Evolutionary conservation across 768 basidiomycete genomes (phyloP).

Genomic region (Fomitopsis pulvina): DNA sequence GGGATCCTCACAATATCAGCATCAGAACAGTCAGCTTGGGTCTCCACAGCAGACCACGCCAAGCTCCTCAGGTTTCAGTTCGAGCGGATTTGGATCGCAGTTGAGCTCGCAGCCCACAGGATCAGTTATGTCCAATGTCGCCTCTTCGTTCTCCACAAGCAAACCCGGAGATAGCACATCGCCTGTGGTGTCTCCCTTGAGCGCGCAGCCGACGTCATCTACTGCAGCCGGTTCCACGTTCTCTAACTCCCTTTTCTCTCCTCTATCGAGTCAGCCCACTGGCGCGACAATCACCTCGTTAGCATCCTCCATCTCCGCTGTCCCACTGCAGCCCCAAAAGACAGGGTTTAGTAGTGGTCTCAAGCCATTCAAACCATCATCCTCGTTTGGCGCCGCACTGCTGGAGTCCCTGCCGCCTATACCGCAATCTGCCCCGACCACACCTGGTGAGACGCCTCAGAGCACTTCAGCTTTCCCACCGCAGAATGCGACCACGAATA

Average conservation of each 20-base stretch:
- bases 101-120: conserved; percentile 10
- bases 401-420: conserved; percentile 58
- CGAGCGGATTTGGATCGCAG: conserved; percentile 3
- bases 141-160: conserved; percentile 62
- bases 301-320: conserved; percentile 27
- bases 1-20: conserved; percentile 29
- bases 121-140: conserved; percentile 58
- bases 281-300: conserved; percentile 30
- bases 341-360: conserved; percentile 46
- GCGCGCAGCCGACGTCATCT: conserved; percentile 20
- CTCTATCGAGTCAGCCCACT: conserved; percentile 47
- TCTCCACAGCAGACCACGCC: conserved; percentile 16
- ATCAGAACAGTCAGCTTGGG: conserved; percentile 18
- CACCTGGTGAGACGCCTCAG: conserved; percentile 29
- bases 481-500: neutral
- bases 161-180: conserved; percentile 22
- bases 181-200: conserved; percentile 10
- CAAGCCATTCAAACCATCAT: conserved; percentile 50
- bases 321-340: conserved; percentile 35
- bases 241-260: conserved; percentile 37
- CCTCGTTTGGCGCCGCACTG: conserved; percentile 44
- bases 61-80: conserved; percentile 1
- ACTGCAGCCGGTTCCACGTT: conserved; percentile 37
- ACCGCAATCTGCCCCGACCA: conserved; percentile 47
- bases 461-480: conserved; percentile 8